A percentile compares a stretch with the other conserved stretches of the same genome.
Conservation (phyloP, 1,284 basidiomycete species). For the Fistulinella cinereoalba region DNA sequence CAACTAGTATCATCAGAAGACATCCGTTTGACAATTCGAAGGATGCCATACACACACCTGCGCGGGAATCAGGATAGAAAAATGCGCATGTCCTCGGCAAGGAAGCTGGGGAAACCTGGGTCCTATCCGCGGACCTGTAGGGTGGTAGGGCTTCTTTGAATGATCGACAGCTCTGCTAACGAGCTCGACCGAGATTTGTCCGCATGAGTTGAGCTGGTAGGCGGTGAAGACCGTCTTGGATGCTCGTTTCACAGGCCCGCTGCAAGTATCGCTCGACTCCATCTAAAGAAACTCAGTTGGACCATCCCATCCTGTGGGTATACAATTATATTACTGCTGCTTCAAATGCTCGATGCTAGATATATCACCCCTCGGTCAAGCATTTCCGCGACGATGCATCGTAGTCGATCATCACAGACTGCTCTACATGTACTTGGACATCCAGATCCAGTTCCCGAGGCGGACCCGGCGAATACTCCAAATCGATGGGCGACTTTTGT, state of each 20-base stretch:
- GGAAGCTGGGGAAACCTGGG: slow-evolving; percentile 33
- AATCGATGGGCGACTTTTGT: slow-evolving; percentile 24
- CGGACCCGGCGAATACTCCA: slow-evolving; percentile 18
- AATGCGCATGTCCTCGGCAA: slow-evolving; percentile 53
- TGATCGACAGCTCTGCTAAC: slow-evolving; percentile 37
- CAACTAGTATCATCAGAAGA: slow-evolving; percentile 10
- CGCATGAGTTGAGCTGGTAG: no score
- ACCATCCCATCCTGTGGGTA: not conserved
- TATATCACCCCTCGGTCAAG: slow-evolving; percentile 13
- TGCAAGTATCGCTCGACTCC: not conserved
- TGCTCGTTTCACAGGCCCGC: no score
- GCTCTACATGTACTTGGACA: slow-evolving; percentile 31
- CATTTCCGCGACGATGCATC: slow-evolving; percentile 20
- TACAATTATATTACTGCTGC: slow-evolving; percentile 10
- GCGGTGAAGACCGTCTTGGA: no score
- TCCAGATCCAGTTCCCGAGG: slow-evolving; percentile 28
- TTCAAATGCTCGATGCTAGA: not conserved
- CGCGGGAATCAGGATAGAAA: slow-evolving; percentile 68
- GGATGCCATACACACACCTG: slow-evolving; percentile 52
- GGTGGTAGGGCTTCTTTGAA: slow-evolving; percentile 54
- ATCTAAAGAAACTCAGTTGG: slow-evolving; percentile 15
- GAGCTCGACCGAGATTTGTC: slow-evolving; percentile 9
- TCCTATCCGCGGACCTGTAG: slow-evolving; percentile 65
- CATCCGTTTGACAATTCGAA: slow-evolving; percentile 1
- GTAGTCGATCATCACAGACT: slow-evolving; percentile 31